Evolutionary conservation across 2,329 filamentous ascomycete species (phyloP), one percentile per base, ranked within the genome.

Genomic region (Fusarium austroafricanum): DNA sequence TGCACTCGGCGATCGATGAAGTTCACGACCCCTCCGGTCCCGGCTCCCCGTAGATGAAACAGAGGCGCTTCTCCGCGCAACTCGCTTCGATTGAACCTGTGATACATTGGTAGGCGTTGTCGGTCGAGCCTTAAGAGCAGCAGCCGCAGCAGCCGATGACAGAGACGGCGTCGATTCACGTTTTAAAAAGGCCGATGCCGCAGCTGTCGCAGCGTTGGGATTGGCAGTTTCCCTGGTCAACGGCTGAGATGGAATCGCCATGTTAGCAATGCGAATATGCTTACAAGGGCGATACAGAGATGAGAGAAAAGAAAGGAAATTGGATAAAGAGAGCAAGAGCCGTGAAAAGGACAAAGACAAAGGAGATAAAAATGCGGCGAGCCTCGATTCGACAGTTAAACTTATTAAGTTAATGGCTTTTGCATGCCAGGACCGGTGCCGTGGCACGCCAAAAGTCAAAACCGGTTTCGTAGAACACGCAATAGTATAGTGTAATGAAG

Each of bases 61-160:
- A 1, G 94, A 97, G 51, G 85, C 85, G 78, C 86, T 89, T 65
- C 94, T 89, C 72, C 93, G 88, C 62, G 88, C 78, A 75, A 91
- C 94, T 75, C 94, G 91, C 82, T 95, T 97, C 8, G 95, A 97
- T 79, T 97, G 91, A 43, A 96, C 88, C 75, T 93, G 89, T 77
- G 89, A 90, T 57, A 97, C 90, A 71, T 90, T 89, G 51, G 90
- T 95, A 21, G 93, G 94, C 4, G 92, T 90, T 51, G 89, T 89
- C 11, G 93, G 90, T 71, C 92, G 88, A 44, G 91, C 92, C 75
- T 91, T 90, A 60, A 98, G 85, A 45, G 94, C 94, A 28, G 94
- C 90, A 17, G 93, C 94, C 9, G 95, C 94, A 14, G 95, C 95
- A 9, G 94, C 92, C 35, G 92, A 90, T 39, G 94, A 96, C 42